Percentiles rank a stretch among this genome's conserved stretches.
phyloP scores from a whole-genome alignment of 805 yeast species.

The Sungouiozyma intestinalis region DNA sequence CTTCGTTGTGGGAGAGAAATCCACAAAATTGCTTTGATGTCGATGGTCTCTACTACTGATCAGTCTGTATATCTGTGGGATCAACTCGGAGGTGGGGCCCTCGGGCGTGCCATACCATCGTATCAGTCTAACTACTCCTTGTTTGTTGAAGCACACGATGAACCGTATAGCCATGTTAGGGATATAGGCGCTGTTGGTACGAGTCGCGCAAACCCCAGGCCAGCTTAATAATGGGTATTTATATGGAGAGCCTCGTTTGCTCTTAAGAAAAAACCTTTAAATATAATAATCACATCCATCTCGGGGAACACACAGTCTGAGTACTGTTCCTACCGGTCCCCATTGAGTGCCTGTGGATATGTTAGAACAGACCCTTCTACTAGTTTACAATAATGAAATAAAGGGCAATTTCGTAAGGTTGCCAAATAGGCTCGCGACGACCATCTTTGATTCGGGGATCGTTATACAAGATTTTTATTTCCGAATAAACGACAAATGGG shows the following conservation, averaged over 20 bases:
- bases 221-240: too few relatives aligned
- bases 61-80: conserved; percentile 55
- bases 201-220: too few relatives aligned
- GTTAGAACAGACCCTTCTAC: conserved; percentile 1
- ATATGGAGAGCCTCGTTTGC: too few relatives aligned
- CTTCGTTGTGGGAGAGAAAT: conserved; percentile 49
- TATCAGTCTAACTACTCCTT: conserved; percentile 82
- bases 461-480: conserved; percentile 7
- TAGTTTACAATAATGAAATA: conserved; percentile 11
- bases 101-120: conserved; percentile 50
- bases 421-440: conserved; percentile 10
- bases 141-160: conserved; percentile 76
- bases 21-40: conserved; percentile 73
- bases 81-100: conserved; percentile 14
- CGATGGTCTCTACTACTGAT: conserved; percentile 77
- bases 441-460: conserved; percentile 3
- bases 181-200: too few relatives aligned
- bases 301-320: too few relatives aligned
- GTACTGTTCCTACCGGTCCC: too few relatives aligned
- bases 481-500: conserved; percentile 2
- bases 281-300: too few relatives aligned
- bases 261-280: not conserved
- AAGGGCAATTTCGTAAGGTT: conserved; percentile 23
- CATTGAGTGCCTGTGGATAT: too few relatives aligned
- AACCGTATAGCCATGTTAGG: conserved; percentile 63